phyloP scores from a whole-genome alignment of 139 green algal genomes.

The Picochlorum sp. region DNA sequence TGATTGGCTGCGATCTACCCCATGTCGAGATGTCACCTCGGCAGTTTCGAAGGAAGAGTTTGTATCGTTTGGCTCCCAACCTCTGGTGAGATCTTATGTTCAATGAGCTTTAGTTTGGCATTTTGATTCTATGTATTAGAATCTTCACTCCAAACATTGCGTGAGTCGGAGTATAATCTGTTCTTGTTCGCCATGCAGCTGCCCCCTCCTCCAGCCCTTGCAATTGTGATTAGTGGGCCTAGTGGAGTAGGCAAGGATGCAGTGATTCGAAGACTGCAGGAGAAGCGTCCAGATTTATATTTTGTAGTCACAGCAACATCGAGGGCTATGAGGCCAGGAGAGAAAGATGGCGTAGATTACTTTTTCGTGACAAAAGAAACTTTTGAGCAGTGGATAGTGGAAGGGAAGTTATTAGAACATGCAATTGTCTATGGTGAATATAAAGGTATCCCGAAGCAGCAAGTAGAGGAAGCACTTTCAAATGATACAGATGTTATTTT shows the following conservation, averaged over 20 bases:
- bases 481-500: slow-evolving; percentile 80
- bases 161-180: no score
- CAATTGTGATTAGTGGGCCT: slow-evolving; percentile 81
- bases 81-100: no score
- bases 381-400: slow-evolving; percentile 81
- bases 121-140: no score
- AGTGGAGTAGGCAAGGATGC: slow-evolving; percentile 94
- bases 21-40: no score
- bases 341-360: slow-evolving; percentile 88
- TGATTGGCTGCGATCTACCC: no score
- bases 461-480: slow-evolving; percentile 53
- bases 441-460: slow-evolving; percentile 76
- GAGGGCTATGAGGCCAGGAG: slow-evolving; percentile 55
- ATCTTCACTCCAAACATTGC: no score
- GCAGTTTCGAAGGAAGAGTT: no score
- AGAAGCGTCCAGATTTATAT: slow-evolving; percentile 62
- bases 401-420: slow-evolving; percentile 80
- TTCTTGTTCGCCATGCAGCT: no score
- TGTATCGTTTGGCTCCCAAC: no score
- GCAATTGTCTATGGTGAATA: slow-evolving; percentile 95
- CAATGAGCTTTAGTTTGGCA: no score
- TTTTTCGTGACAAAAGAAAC: slow-evolving; percentile 72
- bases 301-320: slow-evolving; percentile 94
- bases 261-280: slow-evolving; percentile 64
- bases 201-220: slow-evolving; percentile 39